Conservation (phyloP, 2,329 filamentous ascomycete genomes). For the Chrysosphaeria jannelii region DNA sequence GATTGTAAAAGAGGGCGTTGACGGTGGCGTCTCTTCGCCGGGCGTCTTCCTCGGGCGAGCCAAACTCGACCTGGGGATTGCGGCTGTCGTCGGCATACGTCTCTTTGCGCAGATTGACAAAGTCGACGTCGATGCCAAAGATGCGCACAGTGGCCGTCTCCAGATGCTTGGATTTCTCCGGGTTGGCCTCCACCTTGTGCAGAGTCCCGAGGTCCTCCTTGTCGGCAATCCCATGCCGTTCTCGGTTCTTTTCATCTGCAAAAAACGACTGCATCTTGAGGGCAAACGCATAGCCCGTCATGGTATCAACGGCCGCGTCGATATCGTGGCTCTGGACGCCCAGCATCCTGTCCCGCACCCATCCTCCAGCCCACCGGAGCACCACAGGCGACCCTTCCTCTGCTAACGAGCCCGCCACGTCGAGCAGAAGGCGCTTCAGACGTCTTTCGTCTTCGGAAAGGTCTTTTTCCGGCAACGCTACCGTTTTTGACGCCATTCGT, state of each 20-base stretch:
- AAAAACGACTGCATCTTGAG: slow-evolving; percentile 37
- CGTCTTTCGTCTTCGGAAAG: slow-evolving; percentile 31
- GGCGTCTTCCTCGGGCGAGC: slow-evolving; percentile 72
- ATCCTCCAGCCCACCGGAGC: slow-evolving; percentile 58
- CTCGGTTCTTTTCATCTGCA: slow-evolving; percentile 22
- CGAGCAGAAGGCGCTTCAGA: slow-evolving; percentile 47
- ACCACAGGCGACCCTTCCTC: slow-evolving; percentile 18
- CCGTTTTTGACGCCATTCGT: slow-evolving; percentile 2
- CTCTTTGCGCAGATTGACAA: slow-evolving; percentile 84
- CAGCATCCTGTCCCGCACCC: slow-evolving; percentile 64
- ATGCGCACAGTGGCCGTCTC: slow-evolving; percentile 72
- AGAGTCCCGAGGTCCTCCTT: slow-evolving; percentile 41
- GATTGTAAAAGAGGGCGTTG: slow-evolving; percentile 88
- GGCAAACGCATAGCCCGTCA: slow-evolving; percentile 59
- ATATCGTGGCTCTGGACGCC: slow-evolving; percentile 48
- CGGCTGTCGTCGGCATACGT: slow-evolving; percentile 70
- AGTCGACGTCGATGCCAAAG: slow-evolving; percentile 58
- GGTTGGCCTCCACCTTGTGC: slow-evolving; percentile 74
- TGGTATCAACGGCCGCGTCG: slow-evolving; percentile 57
- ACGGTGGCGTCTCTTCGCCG: slow-evolving; percentile 71
- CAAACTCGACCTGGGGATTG: slow-evolving; percentile 81
- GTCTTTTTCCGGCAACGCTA: slow-evolving; percentile 31
- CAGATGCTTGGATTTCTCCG: slow-evolving; percentile 86
- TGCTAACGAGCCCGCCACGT: slow-evolving; percentile 46
- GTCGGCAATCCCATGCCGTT: slow-evolving; percentile 25